phyloP scores from a whole-genome alignment of 768 basidiomycete genomes.

The Cubamyces lactineus region DNA sequence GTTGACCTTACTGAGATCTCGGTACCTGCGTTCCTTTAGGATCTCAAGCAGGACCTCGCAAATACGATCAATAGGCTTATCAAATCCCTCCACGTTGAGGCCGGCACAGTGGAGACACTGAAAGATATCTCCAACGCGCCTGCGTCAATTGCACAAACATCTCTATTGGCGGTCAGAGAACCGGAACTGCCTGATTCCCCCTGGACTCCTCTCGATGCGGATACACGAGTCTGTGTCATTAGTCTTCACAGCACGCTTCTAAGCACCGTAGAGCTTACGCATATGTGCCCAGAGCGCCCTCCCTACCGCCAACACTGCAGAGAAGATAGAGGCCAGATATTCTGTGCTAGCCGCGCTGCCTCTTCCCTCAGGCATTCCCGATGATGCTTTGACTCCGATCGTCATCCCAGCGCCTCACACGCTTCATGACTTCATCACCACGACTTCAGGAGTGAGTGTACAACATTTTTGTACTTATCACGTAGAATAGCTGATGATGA shows the following conservation, averaged over 20 bases:
- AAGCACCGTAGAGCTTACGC: neutral
- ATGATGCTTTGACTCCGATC: slow-evolving; percentile 70
- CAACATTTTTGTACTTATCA: slow-evolving; percentile 3
- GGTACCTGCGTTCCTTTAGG: neutral
- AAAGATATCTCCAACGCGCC: slow-evolving; percentile 5
- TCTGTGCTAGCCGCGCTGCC: slow-evolving; percentile 61
- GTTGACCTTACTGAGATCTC: no score
- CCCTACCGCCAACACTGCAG: slow-evolving; percentile 34
- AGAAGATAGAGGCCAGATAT: slow-evolving; percentile 56
- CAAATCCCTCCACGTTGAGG: neutral
- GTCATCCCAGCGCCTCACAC: slow-evolving; percentile 64
- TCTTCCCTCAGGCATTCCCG: slow-evolving; percentile 63
- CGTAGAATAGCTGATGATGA: slow-evolving; percentile 8
- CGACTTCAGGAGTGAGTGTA: slow-evolving; percentile 55
- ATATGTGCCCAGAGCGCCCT: neutral
- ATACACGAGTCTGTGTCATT: slow-evolving; percentile 1
- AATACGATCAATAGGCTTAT: neutral
- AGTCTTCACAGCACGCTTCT: neutral
- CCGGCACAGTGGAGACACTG: neutral
- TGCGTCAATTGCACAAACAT: neutral
- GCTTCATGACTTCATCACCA: slow-evolving; percentile 69
- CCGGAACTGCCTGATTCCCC: slow-evolving; percentile 7
- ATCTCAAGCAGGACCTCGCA: neutral
- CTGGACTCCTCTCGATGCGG: slow-evolving; percentile 10
- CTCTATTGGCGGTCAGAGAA: neutral